phyloP scores from a whole-genome alignment of 2,329 filamentous ascomycete genomes.

The Phoma sp. region DNA sequence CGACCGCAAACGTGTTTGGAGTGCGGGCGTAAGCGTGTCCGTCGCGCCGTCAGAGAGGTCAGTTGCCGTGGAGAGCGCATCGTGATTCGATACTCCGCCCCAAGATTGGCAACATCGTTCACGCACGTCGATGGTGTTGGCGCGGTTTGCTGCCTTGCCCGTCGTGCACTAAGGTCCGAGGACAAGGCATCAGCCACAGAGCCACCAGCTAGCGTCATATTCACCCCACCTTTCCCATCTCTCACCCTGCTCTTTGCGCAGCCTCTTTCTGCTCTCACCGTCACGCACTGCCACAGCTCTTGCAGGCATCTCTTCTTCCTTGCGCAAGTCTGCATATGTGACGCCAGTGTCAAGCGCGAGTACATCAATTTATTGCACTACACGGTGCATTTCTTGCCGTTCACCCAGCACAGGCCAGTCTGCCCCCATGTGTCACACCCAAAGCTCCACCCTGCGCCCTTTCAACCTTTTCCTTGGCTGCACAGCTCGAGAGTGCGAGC shows the following conservation, averaged over 20 bases:
- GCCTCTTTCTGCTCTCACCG: constrained; percentile 30
- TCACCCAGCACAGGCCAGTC: background rate
- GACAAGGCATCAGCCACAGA: constrained; percentile 29
- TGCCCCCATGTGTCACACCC: background rate
- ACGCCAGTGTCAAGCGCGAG: constrained; percentile 6
- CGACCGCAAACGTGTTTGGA: constrained; percentile 26
- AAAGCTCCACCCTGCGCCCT: constrained; percentile 5
- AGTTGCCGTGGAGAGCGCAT: constrained; percentile 12
- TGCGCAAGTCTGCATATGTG: constrained; percentile 9
- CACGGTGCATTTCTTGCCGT: constrained; percentile 5
- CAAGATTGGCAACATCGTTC: constrained; percentile 23
- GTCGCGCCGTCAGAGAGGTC: constrained; percentile 21
- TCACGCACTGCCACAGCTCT: constrained; percentile 34
- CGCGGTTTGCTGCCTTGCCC: constrained; percentile 24
- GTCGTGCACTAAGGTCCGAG: background rate
- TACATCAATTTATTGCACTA: background rate
- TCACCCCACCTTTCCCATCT: constrained; percentile 17
- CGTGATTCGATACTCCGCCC: constrained; percentile 28
- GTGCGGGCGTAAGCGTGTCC: constrained; percentile 1
- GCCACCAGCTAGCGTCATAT: background rate
- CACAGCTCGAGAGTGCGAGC: background rate
- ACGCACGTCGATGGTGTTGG: constrained; percentile 19
- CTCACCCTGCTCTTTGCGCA: constrained; percentile 26
- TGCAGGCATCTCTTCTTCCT: constrained; percentile 10
- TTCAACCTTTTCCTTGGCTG: background rate